Conservation (phyloP, 805 yeast species). For the Zygoascus bituminiphila region DNA sequence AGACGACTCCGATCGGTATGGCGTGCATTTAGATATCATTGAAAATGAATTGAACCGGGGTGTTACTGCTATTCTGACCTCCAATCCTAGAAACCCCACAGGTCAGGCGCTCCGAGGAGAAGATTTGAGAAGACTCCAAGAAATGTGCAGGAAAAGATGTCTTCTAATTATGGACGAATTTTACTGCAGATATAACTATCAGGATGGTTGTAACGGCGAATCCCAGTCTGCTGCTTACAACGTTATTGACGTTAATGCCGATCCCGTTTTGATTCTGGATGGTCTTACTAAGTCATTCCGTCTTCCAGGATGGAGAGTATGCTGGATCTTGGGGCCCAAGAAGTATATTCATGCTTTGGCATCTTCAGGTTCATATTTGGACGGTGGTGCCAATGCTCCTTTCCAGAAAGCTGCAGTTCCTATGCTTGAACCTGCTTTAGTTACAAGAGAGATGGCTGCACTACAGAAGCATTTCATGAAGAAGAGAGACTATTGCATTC, state of each 20-base stretch:
- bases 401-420: conserved; percentile 54
- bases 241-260: conserved; percentile 47
- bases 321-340: conserved; percentile 58
- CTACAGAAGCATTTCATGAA: conserved; percentile 47
- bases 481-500: conserved; percentile 49
- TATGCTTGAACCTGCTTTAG: conserved; percentile 43
- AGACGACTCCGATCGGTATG: conserved; percentile 48
- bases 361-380: conserved; percentile 52
- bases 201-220: conserved; percentile 44
- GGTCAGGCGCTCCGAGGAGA: conserved; percentile 43
- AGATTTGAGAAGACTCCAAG: conserved; percentile 42
- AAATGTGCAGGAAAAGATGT: conserved; percentile 43
- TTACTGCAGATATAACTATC: conserved; percentile 50
- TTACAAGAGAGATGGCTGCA: conserved; percentile 47
- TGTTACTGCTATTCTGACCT: conserved; percentile 48
- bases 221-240: conserved; percentile 43
- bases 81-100: conserved; percentile 58
- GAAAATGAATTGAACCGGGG: conserved; percentile 48
- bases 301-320: conserved; percentile 56
- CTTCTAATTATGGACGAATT: conserved; percentile 57
- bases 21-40: conserved; percentile 44
- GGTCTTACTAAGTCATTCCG: conserved; percentile 56
- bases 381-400: conserved; percentile 55
- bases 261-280: conserved; percentile 52
- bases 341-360: conserved; percentile 47